Evolutionary conservation across 371 early-diverging fungal species (phyloP), one percentile per base, ranked within the genome.

Genomic region (Mortierella sp.): DNA sequence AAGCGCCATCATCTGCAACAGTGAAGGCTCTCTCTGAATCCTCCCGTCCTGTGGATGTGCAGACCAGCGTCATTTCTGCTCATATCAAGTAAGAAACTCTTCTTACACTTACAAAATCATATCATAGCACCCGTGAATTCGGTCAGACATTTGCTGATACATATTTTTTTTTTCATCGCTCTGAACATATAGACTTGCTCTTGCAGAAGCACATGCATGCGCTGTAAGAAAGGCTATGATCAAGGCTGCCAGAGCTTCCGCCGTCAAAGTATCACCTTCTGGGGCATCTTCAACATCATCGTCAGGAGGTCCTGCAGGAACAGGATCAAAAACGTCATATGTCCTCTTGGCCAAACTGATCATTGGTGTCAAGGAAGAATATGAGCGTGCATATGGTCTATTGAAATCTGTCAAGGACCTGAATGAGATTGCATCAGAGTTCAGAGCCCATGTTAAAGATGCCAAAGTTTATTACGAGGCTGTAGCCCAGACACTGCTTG

Each of bases 361-460:
- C 26, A 87, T 91, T 60, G 90, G 90, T 0, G 87, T 91, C 32
- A 87, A 88, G 45, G 88, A 85, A 17, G 86, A 89, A 49, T 91
- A 91, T 68, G 90, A 91, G 60, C 86, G 86, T 67, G 90, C 91
- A 0, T 84, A 86, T 64, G 90, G 91, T 0, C 73, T 91, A 43
- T 82, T 91, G 12, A 86, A 88, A 13, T 88, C 90, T 22, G 85
- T 89, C 32, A 86, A 77, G 32, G 87, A 86, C 42, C 70, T 86
- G 29, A 85, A 87, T 43, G 89, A 89, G 61, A 87, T 91, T 15
- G 84, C 89, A 29, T 72, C 83, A 2, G 90, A 91, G 42, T 75
- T 90, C 32, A 84, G 87, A 66, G 85, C 85, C 42, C 90, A 91
- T 73, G 80, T 89, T 26, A 83, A 84, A 7, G 86, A 90, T 76